Evolutionary conservation across 441 rosid genomes (phyloP).

Genomic region (Theobroma grandiflorum): DNA sequence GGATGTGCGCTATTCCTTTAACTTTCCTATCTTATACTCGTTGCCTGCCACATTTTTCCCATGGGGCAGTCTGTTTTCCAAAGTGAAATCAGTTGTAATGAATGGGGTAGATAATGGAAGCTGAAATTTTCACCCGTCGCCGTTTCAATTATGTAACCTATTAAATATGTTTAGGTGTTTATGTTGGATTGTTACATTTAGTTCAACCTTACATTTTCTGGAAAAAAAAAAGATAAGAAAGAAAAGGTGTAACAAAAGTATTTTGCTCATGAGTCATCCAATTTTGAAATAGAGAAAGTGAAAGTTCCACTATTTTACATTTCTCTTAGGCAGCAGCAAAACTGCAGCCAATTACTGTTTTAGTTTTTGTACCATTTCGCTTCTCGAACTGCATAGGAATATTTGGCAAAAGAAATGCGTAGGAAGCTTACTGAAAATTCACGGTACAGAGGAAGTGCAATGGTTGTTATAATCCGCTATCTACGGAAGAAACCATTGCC

Average conservation of each 20-base stretch:
- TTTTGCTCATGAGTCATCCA: background rate
- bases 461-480: too few relatives aligned
- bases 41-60: background rate
- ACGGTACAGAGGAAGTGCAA: background rate
- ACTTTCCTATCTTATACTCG: background rate
- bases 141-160: background rate
- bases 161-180: slow-evolving; percentile 5
- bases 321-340: background rate
- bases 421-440: background rate
- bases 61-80: slow-evolving; percentile 5
- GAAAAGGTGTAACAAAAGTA: background rate
- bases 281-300: slow-evolving; percentile 4
- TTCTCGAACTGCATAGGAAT: background rate
- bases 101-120: background rate
- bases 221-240: background rate
- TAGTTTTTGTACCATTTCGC: background rate
- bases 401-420: background rate
- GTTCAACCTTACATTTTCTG: slow-evolving; percentile 1
- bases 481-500: background rate
- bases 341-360: background rate
- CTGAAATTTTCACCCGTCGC: slow-evolving; percentile 1
- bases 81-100: background rate
- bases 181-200: background rate
- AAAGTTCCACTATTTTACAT: background rate
- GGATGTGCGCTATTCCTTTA: background rate